A percentile compares a stretch with the other conserved stretches of the same genome.
Conservation (phyloP, 2,329 filamentous ascomycete species). For the Achaetomium macrosporum region DNA sequence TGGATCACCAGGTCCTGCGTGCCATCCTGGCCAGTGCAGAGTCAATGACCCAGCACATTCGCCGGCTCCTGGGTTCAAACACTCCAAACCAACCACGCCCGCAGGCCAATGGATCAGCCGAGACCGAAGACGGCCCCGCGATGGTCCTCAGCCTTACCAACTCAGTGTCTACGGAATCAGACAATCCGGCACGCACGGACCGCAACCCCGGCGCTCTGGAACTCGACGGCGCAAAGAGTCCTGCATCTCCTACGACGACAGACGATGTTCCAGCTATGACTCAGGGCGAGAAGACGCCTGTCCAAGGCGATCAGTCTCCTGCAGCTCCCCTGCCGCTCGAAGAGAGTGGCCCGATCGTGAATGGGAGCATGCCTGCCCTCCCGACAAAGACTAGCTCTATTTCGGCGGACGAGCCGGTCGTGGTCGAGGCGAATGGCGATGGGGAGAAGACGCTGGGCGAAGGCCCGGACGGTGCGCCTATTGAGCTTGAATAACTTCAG, state of each 20-base stretch:
- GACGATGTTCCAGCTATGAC: conserved; percentile 21
- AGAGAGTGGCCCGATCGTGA: neutral
- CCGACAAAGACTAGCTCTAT: conserved; percentile 13
- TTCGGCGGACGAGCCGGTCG: conserved; percentile 8
- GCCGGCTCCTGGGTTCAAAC: conserved; percentile 14
- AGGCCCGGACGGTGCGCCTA: neutral
- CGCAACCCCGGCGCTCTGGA: conserved; percentile 1
- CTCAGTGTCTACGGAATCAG: conserved; percentile 20
- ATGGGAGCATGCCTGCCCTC: conserved; percentile 10
- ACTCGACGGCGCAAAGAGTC: conserved; percentile 14
- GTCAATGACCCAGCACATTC: conserved; percentile 38
- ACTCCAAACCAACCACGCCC: neutral
- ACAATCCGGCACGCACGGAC: conserved; percentile 4
- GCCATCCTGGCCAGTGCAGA: conserved; percentile 45
- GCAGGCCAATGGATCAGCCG: neutral
- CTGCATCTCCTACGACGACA: conserved; percentile 21
- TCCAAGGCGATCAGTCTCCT: conserved; percentile 9
- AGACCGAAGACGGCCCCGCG: conserved; percentile 3
- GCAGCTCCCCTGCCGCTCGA: conserved; percentile 9
- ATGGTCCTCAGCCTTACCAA: conserved; percentile 17
- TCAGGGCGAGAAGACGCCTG: conserved; percentile 21
- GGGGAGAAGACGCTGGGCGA: conserved; percentile 14
- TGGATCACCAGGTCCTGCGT: conserved; percentile 42
- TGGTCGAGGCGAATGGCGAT: conserved; percentile 16
- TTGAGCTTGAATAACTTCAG: conserved; percentile 14